These are phyloP conservation scores for Saposhnikovia divaricata DNA, from an alignment of 129 eudicot genomes.

Conservation along the genomic window DNA sequence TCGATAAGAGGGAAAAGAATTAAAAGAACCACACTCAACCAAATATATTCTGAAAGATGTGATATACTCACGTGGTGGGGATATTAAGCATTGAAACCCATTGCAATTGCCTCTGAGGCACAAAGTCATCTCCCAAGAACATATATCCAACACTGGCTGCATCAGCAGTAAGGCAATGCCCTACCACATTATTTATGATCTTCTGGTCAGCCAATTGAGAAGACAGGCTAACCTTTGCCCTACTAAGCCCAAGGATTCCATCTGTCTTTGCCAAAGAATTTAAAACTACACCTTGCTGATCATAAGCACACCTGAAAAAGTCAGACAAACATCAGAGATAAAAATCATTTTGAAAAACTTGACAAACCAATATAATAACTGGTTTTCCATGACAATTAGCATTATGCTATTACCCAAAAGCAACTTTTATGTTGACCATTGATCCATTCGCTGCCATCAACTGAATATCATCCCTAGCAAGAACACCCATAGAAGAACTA, in stretches of 20 bases:
- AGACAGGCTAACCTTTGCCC: slow-evolving; percentile 70
- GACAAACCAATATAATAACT: neutral
- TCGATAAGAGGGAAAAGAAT: neutral
- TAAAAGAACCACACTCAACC: neutral
- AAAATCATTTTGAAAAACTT: slow-evolving; percentile 9
- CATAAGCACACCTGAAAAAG: slow-evolving; percentile 59
- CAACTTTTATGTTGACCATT: slow-evolving; percentile 32
- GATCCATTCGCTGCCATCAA: slow-evolving; percentile 43
- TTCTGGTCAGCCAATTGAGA: slow-evolving; percentile 65
- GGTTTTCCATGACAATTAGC: slow-evolving; percentile 5
- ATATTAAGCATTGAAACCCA: slow-evolving; percentile 72
- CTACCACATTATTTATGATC: slow-evolving; percentile 52
- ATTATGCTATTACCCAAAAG: slow-evolving; percentile 72
- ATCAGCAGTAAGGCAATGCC: slow-evolving; percentile 60
- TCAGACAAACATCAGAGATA: slow-evolving; percentile 22
- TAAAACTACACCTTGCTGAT: slow-evolving; percentile 64
- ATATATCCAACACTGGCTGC: slow-evolving; percentile 53
- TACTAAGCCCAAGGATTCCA: slow-evolving; percentile 77
- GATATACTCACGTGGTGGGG: slow-evolving; percentile 47
- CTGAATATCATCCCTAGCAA: slow-evolving; percentile 55
- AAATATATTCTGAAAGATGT: neutral
- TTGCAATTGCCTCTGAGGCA: slow-evolving; percentile 50
- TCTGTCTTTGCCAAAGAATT: slow-evolving; percentile 58
- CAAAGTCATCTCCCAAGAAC: slow-evolving; percentile 72
- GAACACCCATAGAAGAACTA: slow-evolving; percentile 79